Evolutionary conservation across 192 early-diverging fungal species (phyloP).

Genomic region (Diversispora eburnea): DNA sequence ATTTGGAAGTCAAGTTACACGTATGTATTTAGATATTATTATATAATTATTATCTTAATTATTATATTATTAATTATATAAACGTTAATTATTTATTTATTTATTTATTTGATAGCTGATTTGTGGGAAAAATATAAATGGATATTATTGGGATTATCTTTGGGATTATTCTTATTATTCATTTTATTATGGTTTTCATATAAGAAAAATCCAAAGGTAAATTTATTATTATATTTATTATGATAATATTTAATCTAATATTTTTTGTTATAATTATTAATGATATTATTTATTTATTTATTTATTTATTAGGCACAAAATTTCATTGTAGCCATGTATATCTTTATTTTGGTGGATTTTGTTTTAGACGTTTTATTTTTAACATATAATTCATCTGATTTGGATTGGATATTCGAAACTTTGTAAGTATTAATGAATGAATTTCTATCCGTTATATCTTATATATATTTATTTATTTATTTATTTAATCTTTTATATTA

Average conservation of each 20-base stretch:
- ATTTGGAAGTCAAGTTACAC: background rate
- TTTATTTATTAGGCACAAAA: background rate
- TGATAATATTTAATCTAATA: background rate
- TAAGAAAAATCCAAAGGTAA: background rate
- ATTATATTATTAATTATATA: background rate
- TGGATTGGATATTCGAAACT: background rate
- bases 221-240: background rate
- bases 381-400: background rate
- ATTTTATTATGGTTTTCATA: background rate
- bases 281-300: background rate
- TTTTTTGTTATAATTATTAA: background rate
- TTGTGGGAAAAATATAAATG: slow-evolving; percentile 3
- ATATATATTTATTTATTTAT: background rate
- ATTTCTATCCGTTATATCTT: too few relatives aligned
- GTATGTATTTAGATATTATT: slow-evolving; percentile 6
- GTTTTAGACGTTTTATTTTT: background rate
- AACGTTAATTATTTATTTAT: background rate
- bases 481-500: background rate
- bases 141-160: background rate
- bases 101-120: background rate
- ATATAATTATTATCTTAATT: background rate
- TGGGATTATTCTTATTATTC: background rate
- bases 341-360: background rate
- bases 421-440: background rate
- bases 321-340: background rate